Base-by-base conservation (phyloP, 2,329 filamentous ascomycete genomes). In the Stachybotrys echinatus region DNA sequence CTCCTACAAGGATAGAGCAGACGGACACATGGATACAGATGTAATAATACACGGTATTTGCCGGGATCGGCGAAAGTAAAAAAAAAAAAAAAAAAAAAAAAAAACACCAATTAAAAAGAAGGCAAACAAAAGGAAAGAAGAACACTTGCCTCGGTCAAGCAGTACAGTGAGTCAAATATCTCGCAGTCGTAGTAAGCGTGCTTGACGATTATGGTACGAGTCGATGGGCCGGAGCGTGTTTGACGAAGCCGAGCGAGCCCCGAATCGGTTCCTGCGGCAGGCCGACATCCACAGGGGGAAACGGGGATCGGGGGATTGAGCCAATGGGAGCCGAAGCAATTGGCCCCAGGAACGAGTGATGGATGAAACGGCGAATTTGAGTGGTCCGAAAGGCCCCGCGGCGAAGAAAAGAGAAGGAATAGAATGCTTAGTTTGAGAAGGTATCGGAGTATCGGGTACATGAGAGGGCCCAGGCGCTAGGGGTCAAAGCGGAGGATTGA, bases 281-380 rank as follows among this genome's bases (percentile, higher is more conserved):
- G n/a, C n/a, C n/a, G n/a, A n/a, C n/a, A n/a, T n/a, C n/a, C n/a
- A n/a, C n/a, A n/a, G n/a, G n/a, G n/a, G n/a, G n/a, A n/a, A n/a
- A n/a, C n/a, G n/a, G n/a, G n/a, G n/a, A n/a, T n/a, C n/a, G n/a
- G 27, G 27, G 27, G 10, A 5, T 34, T 14, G 42, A 23, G 40
- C 55, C 54, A 55, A 58, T 58, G 19, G 20, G 39, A 14, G 23
- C 12, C 14, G 12, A 42, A 48, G 19, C 42, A 55, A 50, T 56
- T 54, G 47, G 42, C 50, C 54, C 49, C 21, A 48, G 12, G 17
- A 46, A 27, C 23, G 21, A 4, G 38, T 18, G 38, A 23, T 48
- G 22, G 37, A 7, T n/a, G 22, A 21, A 40, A 20, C 12, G 18
- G 18, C 8, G 8, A 18, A 40, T 20, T 18, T n/a, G 38, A 40